Percentiles rank a stretch among this genome's conserved stretches.
phyloP scores from a whole-genome alignment of 169 alveolate species.

The Eimeria sp. region DNA sequence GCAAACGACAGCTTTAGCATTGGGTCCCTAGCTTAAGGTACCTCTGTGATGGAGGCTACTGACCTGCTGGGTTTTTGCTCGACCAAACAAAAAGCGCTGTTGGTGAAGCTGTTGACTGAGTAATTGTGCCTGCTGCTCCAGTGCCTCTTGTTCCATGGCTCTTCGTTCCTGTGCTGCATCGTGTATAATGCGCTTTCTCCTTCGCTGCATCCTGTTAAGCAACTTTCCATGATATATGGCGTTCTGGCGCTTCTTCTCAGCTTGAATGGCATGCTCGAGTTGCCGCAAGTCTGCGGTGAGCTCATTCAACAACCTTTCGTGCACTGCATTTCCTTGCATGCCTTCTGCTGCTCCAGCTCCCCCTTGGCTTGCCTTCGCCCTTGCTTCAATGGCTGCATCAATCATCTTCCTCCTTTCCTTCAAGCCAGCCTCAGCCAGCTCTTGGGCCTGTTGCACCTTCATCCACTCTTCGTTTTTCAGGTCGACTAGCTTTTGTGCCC shows the following conservation, averaged over 20 bases:
- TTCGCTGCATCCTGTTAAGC: slow-evolving; percentile 45
- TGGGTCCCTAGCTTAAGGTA: neutral
- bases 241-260: slow-evolving; percentile 55
- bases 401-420: slow-evolving; percentile 56
- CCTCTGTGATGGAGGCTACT: neutral
- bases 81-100: slow-evolving; percentile 41
- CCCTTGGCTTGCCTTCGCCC: slow-evolving; percentile 1
- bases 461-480: slow-evolving; percentile 54
- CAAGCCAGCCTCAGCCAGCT: slow-evolving; percentile 60
- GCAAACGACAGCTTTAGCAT: neutral
- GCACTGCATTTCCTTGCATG: neutral
- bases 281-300: slow-evolving; percentile 55
- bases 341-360: neutral
- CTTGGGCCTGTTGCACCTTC: slow-evolving; percentile 43
- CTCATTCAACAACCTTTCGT: slow-evolving; percentile 40
- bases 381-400: slow-evolving; percentile 28
- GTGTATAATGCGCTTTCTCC: slow-evolving; percentile 20
- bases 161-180: slow-evolving; percentile 53
- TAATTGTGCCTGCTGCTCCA: slow-evolving; percentile 51
- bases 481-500: slow-evolving; percentile 67
- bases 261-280: slow-evolving; percentile 19
- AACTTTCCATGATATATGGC: slow-evolving; percentile 10
- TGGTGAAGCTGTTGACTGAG: slow-evolving; percentile 68
- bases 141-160: slow-evolving; percentile 36
- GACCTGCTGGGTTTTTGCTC: slow-evolving; percentile 59